Base-by-base conservation (phyloP, 202 grass and related monocot species). In the Cymbopogon flexuosus region DNA sequence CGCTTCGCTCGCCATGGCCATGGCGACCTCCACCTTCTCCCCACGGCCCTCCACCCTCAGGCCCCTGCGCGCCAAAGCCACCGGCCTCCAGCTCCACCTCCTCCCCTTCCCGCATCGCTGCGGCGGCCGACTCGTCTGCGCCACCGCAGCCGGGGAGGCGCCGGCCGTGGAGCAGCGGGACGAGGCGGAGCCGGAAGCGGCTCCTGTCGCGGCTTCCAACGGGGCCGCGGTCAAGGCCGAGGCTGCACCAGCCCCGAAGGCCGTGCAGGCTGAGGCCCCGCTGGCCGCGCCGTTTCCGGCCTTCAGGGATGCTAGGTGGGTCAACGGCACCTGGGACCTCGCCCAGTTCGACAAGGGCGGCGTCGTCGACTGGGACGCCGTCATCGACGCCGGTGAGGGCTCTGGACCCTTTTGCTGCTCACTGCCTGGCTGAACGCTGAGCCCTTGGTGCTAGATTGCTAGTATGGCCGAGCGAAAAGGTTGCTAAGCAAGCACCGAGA, bases 301-400 rank as follows among this genome's bases (percentile, higher is more conserved):
- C 80, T 97, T 97, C 75, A 75, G 79, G 18, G 94, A 97, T 60
- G 81, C 60, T 7, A 89, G 91, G 83, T 97, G 94, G 94, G 85
- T 94, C 9, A 90, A 90, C 70, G 91, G 91, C 42, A 94, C 94
- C 42, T 97, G 94, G 94, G 94, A 97, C 80, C 83, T 92, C 74
- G 80, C 39, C 33, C 88, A 84, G 73, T 97, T 97, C 86, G 67
- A 73, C 8, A 89, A 87, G 74, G 86, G 67, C 68, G 94, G 91
- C 65, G 85, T 68, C 43, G 89, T 89, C 72, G 87, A 97, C 67
- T 97, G 94, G 94, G 94, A 92, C 80, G 83, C 89, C 82, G 89
- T 97, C 85, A 94, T 97, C 19, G 87, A 97, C 81, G 94, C 94
- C 7, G 94, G 91, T 97, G 79, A 87, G 85, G 52, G 0, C 45